Percentiles rank a stretch among this genome's conserved stretches.
Conservation (phyloP, 257 asterid genomes). For the Penstemon barbatus region DNA sequence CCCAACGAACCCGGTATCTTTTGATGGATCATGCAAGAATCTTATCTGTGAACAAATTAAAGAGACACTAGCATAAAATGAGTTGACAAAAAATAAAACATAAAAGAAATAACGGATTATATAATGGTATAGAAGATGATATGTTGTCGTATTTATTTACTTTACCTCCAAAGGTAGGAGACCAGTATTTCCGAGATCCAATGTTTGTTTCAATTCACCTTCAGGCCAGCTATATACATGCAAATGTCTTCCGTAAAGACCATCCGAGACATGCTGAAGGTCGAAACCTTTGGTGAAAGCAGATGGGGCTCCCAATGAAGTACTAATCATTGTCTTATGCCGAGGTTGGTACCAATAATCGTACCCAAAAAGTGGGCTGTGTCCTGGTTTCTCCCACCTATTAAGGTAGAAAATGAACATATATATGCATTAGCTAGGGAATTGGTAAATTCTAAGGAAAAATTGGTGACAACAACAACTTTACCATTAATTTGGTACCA, state of each 20-base stretch:
- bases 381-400: slow-evolving; percentile 99
- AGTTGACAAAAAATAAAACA: background rate
- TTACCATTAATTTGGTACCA: background rate
- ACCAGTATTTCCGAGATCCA: slow-evolving; percentile 94
- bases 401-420: background rate
- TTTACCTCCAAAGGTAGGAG: slow-evolving; percentile 89
- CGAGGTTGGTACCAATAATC: slow-evolving; percentile 99
- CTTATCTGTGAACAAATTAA: slow-evolving; percentile 51
- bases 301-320: slow-evolving; percentile 95
- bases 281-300: slow-evolving; percentile 91
- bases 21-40: slow-evolving; percentile 84
- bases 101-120: too few species aligned
- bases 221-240: slow-evolving; percentile 95
- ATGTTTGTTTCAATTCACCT: slow-evolving; percentile 84
- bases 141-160: slow-evolving; percentile 30
- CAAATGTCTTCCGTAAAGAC: slow-evolving; percentile 89
- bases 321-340: slow-evolving; percentile 95
- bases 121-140: background rate
- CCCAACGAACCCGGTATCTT: slow-evolving; percentile 88
- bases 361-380: slow-evolving; percentile 84
- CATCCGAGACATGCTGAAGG: slow-evolving; percentile 82
- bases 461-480: too few species aligned
- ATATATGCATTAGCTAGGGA: background rate
- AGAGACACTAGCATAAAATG: background rate
- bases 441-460: too few species aligned